Evolutionary conservation across 1,139 yeast genomes (phyloP).

Genomic region (Magnusiomyces tetraspermus): DNA sequence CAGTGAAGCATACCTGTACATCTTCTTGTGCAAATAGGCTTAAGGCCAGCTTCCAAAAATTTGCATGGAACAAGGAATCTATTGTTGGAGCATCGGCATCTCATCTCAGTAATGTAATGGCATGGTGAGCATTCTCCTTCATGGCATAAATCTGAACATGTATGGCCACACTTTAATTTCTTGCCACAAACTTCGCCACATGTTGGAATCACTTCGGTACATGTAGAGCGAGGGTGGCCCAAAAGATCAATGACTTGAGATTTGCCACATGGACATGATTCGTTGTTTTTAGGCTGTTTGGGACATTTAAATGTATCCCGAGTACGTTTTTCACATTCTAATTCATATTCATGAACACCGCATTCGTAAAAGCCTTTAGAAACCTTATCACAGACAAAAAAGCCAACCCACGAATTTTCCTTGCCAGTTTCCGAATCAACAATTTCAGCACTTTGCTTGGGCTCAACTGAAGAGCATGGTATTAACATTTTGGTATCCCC

Average conservation of each 20-base stretch:
- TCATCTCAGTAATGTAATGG: slow-evolving; percentile 34
- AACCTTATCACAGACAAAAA: slow-evolving; percentile 45
- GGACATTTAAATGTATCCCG: slow-evolving; percentile 45
- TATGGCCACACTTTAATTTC: slow-evolving; percentile 57
- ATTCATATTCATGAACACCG: slow-evolving; percentile 50
- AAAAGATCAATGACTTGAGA: slow-evolving; percentile 34
- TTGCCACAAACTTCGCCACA: slow-evolving; percentile 62
- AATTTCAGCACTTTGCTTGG: background rate
- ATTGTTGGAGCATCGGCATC: slow-evolving; percentile 45
- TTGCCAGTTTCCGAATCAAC: slow-evolving; percentile 14
- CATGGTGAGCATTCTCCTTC: slow-evolving; percentile 68
- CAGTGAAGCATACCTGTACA: slow-evolving; percentile 74
- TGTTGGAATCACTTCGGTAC: slow-evolving; percentile 66
- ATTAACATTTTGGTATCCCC: slow-evolving; percentile 39
- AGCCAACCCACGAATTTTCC: slow-evolving; percentile 48
- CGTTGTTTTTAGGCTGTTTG: slow-evolving; percentile 47
- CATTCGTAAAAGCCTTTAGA: slow-evolving; percentile 54
- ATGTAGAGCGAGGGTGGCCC: slow-evolving; percentile 43
- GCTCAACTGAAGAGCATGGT: slow-evolving; percentile 20
- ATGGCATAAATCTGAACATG: slow-evolving; percentile 64
- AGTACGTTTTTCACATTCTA: slow-evolving; percentile 50
- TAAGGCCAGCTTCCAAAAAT: slow-evolving; percentile 41
- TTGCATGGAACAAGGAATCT: slow-evolving; percentile 55
- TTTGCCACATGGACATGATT: slow-evolving; percentile 73
- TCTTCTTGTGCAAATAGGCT: slow-evolving; percentile 60